Base-by-base conservation (phyloP, 2,329 filamentous ascomycete species). In the Truncatella angustata region DNA sequence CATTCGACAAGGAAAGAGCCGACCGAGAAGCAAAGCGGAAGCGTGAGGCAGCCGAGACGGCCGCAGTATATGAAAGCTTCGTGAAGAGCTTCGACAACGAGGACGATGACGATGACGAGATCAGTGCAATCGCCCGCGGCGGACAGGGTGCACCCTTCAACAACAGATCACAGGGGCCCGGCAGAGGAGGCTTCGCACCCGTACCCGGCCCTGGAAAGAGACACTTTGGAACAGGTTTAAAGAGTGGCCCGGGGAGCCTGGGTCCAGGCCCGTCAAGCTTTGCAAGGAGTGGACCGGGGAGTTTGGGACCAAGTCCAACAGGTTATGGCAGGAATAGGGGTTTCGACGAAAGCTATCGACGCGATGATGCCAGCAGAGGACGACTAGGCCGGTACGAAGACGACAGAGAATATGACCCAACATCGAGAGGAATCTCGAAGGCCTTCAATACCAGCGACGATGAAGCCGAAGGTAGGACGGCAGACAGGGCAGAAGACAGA, bases 1-100 rank as follows among this genome's bases (percentile, higher is more conserved):
- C 88, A 23, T 96, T 95, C 67, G 92, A 96, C 73, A 86, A 87
- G 61, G 89, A 95, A 68, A 91, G 89, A 69, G 90, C 90, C 54
- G 91, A 96, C 67, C 90, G 89, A 52, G 91, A 96, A 75, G 91
- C 90, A 21, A 96, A 96, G 73, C 86, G 89, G 54, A 80, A 83
- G 60, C 82, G 90, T 59, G 92, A 96, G 70, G 88, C 87, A 63
- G 90, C 87, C 59, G 92, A 96, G 72, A 95, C 90, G 5, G 90
- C 88, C 20, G 91, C 90, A 21, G 90, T 91, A 1, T 89, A 92
- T 68, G 85, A 91, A 60, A 90, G 93, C 58, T 96, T 96, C 60
- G 84, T 94, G 52, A 93, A 93, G 70, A 91, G 81, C 51, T 89
- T 90, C 61, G 85, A 85, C 40, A 76, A 80, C 55, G 82, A 86